phyloP scores from a whole-genome alignment of 2,329 filamentous ascomycete species.

The Thelonectria rubi region DNA sequence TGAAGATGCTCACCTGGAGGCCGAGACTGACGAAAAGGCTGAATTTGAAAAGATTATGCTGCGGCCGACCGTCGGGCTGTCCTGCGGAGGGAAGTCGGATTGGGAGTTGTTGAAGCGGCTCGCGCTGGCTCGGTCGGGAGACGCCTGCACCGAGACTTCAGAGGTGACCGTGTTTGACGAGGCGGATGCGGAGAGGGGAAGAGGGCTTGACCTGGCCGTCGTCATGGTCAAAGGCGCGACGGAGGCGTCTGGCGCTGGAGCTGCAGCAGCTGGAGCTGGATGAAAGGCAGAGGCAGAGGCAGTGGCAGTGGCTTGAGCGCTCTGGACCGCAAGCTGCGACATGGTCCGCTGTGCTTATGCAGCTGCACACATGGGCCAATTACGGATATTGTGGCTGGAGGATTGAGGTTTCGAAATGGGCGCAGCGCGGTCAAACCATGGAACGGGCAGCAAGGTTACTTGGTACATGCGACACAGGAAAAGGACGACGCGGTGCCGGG shows the following conservation, averaged over 20 bases:
- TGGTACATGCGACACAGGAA: slow-evolving; percentile 34
- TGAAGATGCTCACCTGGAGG: slow-evolving; percentile 43
- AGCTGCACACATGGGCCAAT: slow-evolving; percentile 44
- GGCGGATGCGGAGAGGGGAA: slow-evolving; percentile 25
- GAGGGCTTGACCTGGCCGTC: slow-evolving; percentile 21
- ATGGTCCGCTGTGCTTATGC: slow-evolving; percentile 55
- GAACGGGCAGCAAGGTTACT: slow-evolving; percentile 39
- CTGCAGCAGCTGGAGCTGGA: slow-evolving; percentile 15
- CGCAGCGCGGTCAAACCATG: slow-evolving; percentile 40
- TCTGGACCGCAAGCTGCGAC: slow-evolving; percentile 62
- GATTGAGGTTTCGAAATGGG: slow-evolving; percentile 49
- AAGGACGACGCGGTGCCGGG: slow-evolving; percentile 27
- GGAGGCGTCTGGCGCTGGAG: slow-evolving; percentile 9
- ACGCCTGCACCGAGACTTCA: slow-evolving; percentile 14
- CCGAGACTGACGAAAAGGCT: slow-evolving; percentile 35
- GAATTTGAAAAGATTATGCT: slow-evolving; percentile 41
- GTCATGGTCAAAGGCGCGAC: slow-evolving; percentile 14
- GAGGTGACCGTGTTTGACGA: slow-evolving; percentile 14
- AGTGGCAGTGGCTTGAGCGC: slow-evolving; percentile 48
- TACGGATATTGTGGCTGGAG: slow-evolving; percentile 27
- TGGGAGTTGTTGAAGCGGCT: slow-evolving; percentile 30
- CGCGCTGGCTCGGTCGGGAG: slow-evolving; percentile 16
- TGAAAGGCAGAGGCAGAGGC: slow-evolving; percentile 29
- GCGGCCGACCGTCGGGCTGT: slow-evolving; percentile 59
- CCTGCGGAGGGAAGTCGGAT: slow-evolving; percentile 45